These are phyloP conservation scores for Eucalyptus melliodora DNA, from an alignment of 345 rosid species.

Conservation along the genomic window DNA sequence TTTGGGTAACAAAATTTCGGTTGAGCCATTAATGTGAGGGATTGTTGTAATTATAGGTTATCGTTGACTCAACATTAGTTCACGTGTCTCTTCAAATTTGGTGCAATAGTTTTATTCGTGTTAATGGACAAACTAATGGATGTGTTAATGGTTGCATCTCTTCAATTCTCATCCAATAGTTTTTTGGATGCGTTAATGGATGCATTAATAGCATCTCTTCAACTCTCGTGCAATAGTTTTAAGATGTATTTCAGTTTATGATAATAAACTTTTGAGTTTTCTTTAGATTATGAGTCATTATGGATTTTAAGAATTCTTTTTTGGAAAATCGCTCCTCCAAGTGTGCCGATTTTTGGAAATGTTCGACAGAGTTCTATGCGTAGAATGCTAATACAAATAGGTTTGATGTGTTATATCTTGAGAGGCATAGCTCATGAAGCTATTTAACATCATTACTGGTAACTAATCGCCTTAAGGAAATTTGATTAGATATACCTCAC, in stretches of 20 bases:
- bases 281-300: background rate
- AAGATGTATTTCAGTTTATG: background rate
- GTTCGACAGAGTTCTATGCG: fast-evolving
- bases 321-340: background rate
- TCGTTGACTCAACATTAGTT: too few species aligned
- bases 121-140: background rate
- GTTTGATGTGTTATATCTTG: background rate
- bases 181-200: background rate
- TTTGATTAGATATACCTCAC: background rate
- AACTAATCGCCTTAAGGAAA: too few species aligned
- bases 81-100: background rate
- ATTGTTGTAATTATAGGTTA: background rate
- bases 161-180: fast-evolving
- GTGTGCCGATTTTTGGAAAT: background rate
- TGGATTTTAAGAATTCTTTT: background rate
- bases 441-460: fast-evolving
- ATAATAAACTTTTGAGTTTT: too few species aligned
- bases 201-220: background rate
- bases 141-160: background rate
- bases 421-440: background rate
- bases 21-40: background rate
- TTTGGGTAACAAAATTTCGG: too few species aligned
- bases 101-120: fast-evolving
- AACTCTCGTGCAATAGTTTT: background rate
- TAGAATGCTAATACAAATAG: too few species aligned